phyloP scores from a whole-genome alignment of 2,329 filamentous ascomycete species.

The Fusarium palustre region DNA sequence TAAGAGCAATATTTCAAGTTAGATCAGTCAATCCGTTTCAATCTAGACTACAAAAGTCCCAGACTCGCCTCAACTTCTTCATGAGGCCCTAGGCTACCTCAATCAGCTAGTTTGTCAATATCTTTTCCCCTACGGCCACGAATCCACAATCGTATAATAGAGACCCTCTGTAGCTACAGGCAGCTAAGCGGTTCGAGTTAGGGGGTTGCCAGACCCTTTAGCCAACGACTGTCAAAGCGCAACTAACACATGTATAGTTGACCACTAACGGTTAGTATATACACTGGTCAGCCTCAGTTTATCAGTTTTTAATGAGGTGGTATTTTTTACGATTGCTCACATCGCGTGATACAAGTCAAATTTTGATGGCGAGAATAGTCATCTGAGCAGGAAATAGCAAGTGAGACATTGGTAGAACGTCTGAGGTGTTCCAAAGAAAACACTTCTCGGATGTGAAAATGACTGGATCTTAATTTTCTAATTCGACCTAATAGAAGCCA shows the following conservation, averaged over 20 bases:
- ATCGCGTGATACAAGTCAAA: neutral
- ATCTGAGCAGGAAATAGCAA: neutral
- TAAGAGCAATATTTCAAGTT: neutral
- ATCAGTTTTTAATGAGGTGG: neutral
- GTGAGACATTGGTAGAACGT: neutral
- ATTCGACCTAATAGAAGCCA: neutral
- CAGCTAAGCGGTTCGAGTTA: neutral
- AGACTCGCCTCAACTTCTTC: neutral
- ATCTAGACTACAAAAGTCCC: neutral
- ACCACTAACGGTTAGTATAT: neutral
- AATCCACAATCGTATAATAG: slow-evolving; percentile 1
- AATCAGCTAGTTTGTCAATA: neutral
- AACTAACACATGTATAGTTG: neutral
- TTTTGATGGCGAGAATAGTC: neutral
- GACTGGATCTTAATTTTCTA: neutral
- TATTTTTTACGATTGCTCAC: neutral
- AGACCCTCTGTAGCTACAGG: too few species aligned
- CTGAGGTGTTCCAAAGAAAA: neutral
- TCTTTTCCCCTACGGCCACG: neutral
- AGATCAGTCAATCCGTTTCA: neutral
- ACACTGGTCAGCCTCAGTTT: slow-evolving; percentile 8
- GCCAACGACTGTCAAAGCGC: neutral
- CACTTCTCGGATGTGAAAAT: neutral
- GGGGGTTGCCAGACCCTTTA: neutral
- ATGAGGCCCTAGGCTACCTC: neutral